Conservation (phyloP, 2,329 filamentous ascomycete species). For the Pseudogymnoascus sp. region DNA sequence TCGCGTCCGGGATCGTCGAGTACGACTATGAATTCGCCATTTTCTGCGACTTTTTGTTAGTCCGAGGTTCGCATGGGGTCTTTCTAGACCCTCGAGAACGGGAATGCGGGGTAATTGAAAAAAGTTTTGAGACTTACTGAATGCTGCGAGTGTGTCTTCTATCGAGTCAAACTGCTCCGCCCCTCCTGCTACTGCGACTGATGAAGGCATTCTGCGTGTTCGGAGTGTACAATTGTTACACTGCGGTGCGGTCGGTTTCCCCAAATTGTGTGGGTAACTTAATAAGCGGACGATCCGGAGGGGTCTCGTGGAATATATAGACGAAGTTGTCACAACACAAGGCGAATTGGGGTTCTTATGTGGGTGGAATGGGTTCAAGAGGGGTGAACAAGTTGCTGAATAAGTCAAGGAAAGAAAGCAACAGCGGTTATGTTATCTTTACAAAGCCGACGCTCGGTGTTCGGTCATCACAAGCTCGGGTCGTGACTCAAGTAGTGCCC, state of each 20-base stretch:
- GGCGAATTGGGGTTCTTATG: background rate
- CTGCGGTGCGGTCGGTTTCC: background rate
- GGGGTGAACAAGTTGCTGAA: background rate
- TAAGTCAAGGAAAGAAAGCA: conserved; percentile 1
- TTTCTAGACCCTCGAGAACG: conserved; percentile 13
- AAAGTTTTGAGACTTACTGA: conserved; percentile 42
- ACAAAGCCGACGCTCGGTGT: conserved; percentile 6
- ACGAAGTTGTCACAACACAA: background rate
- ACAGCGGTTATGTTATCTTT: conserved; percentile 6
- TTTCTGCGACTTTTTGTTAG: conserved; percentile 38
- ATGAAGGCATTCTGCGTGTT: conserved; percentile 22
- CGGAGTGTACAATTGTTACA: background rate
- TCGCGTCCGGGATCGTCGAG: conserved; percentile 89
- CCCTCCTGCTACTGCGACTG: conserved; percentile 17
- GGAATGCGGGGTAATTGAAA: conserved; percentile 10
- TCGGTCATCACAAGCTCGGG: conserved; percentile 7
- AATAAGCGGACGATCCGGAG: conserved; percentile 3
- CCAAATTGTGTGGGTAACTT: conserved; percentile 7
- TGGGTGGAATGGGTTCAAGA: background rate
- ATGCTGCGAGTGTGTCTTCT: conserved; percentile 56
- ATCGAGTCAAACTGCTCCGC: conserved; percentile 54
- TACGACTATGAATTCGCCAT: conserved; percentile 90
- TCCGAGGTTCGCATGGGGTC: conserved; percentile 12
- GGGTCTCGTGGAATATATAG: conserved; percentile 6
- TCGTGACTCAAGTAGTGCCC: conserved; percentile 4